Evolutionary conservation across 2,329 filamentous ascomycete species (phyloP), one percentile per base, ranked within the genome.

Genomic region (Apiospora phragmitis): DNA sequence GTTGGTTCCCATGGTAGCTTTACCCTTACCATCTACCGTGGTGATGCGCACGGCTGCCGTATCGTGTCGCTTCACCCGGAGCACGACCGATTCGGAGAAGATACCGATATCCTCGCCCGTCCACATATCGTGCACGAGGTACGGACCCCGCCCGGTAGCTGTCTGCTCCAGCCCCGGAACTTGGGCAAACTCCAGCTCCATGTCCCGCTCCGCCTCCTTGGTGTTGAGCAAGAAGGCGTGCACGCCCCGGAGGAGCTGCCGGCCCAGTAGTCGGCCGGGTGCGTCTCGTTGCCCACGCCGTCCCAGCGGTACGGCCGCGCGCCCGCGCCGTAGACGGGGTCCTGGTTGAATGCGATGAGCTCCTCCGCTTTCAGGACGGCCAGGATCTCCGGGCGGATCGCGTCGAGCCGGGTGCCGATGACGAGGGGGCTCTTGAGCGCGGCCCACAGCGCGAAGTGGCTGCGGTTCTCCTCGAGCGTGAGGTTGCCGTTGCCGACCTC

Each of bases 401-500:
- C 71, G 32, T 81, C 75, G 5, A 86, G 78, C 74, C 79, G 74
- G 0, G 83, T 82, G 42, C 86, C 85, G 66, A 88, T 86, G 35
- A 88, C 81, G 26, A 88, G 74, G 0, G 86, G 85, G 6, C 81
- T 82, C 75, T 86, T 87, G 79, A 88, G 82, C 1, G 81, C 81
- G 0, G 83, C 84, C 86, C 86, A 88, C 5, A 88, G 75, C 4
- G 84, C 83, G 73, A 88, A 88, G 73, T 88, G 86, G 2, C 83
- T 83, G 24, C 85, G 79, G 42, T 82, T 82, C 78, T 88, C 85
- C 1, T 80, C 81, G 0, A 78, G 47, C 0, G 83, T 86, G 62
- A 88, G 76, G 29, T 84, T 77, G 0, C 82, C 83, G 73, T 87
- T 88, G 29, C 86, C 86, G 8, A 88, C 80, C 74, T 87, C 85